These are phyloP conservation scores for Strigomonas galati DNA, from an alignment of 208 protist species.

Conservation along the genomic window DNA sequence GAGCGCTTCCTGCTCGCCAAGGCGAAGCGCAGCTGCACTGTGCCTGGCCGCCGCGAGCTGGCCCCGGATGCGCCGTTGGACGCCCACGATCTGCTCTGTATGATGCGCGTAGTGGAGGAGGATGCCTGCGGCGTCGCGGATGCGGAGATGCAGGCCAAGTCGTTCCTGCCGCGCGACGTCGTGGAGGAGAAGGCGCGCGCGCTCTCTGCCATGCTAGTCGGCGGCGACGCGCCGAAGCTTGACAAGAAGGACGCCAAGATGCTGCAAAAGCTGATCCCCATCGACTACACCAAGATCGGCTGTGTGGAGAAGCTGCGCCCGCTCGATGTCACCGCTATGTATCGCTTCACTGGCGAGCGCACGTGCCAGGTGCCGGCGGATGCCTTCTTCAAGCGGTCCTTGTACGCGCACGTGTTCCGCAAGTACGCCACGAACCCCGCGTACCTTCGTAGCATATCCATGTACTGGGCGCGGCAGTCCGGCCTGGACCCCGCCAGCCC, in stretches of 20 bases:
- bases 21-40: slow-evolving; percentile 48
- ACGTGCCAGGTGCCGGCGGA: slow-evolving; percentile 18
- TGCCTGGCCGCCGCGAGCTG: slow-evolving; percentile 71
- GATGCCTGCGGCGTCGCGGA: slow-evolving; percentile 52
- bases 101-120: slow-evolving; percentile 89
- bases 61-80: slow-evolving; percentile 63
- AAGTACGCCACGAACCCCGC: slow-evolving; percentile 74
- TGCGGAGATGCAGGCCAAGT: slow-evolving; percentile 71
- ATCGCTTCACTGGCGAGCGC: slow-evolving; percentile 79
- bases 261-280: slow-evolving; percentile 62
- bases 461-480: slow-evolving; percentile 81
- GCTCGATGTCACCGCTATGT: slow-evolving; percentile 68
- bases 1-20: slow-evolving; percentile 55
- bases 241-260: slow-evolving; percentile 83
- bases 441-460: slow-evolving; percentile 67
- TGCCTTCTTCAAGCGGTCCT: slow-evolving; percentile 54
- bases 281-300: slow-evolving; percentile 72
- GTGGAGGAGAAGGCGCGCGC: slow-evolving; percentile 52
- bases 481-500: slow-evolving; percentile 47
- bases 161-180: slow-evolving; percentile 62
- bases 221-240: slow-evolving; percentile 20
- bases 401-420: slow-evolving; percentile 81
- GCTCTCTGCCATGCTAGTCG: slow-evolving; percentile 47
- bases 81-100: slow-evolving; percentile 76
- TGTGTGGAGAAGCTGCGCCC: slow-evolving; percentile 77